phyloP scores from a whole-genome alignment of 2,329 filamentous ascomycete species.

The Fusarium tanahbumbuense region DNA sequence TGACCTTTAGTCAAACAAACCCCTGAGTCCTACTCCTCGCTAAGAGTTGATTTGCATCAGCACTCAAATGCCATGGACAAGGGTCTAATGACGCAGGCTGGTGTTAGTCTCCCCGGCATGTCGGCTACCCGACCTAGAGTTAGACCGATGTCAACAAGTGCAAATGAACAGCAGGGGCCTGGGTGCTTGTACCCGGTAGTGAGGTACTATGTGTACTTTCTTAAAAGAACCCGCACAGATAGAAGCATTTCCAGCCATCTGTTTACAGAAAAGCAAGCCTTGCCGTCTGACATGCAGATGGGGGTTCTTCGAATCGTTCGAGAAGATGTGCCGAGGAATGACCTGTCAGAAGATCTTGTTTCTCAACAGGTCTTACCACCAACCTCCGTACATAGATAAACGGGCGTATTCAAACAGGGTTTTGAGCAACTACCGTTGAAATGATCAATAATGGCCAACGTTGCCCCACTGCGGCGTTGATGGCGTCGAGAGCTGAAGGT shows the following conservation, averaged over 20 bases:
- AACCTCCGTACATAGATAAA: not conserved
- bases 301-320: rapidly evolving
- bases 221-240: too few species aligned
- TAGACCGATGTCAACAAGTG: not conserved
- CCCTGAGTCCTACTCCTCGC: not conserved
- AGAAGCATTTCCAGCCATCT: too few species aligned
- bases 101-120: not conserved
- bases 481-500: not conserved
- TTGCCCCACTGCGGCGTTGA: not conserved
- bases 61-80: not conserved
- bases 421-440: not conserved
- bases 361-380: rapidly evolving
- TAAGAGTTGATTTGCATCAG: not conserved
- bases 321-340: rapidly evolving
- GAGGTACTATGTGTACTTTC: not conserved
- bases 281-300: not conserved
- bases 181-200: not conserved
- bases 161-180: not conserved
- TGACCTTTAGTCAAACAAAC: not conserved
- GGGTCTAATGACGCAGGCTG: not conserved
- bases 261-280: not conserved
- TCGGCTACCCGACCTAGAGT: not conserved
- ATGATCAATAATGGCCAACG: not conserved
- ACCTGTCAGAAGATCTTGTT: too few species aligned
- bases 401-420: not conserved